Conservation (phyloP, 306 rosid genomes). For the Corylus avellana region DNA sequence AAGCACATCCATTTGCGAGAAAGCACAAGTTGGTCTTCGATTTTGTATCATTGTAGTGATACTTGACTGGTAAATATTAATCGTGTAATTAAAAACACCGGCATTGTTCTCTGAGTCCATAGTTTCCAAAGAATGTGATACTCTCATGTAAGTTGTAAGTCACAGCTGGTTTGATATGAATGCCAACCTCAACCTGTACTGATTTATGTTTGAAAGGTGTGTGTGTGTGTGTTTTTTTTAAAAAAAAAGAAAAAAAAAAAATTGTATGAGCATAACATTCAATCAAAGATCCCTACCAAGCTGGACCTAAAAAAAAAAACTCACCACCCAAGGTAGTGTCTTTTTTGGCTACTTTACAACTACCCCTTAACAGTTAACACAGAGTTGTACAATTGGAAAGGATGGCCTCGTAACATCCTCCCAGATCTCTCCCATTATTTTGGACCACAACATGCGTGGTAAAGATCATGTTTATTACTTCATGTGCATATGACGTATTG, state of each 20-base stretch:
- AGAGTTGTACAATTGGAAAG: too few species aligned
- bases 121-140: not conserved
- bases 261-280: too few species aligned
- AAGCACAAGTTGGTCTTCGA: not conserved
- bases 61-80: not conserved
- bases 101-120: not conserved
- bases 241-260: too few species aligned
- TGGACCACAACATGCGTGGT: not conserved
- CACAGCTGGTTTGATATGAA: not conserved
- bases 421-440: too few species aligned
- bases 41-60: not conserved
- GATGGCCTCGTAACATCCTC: too few species aligned
- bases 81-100: not conserved
- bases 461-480: not conserved
- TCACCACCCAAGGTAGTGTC: too few species aligned
- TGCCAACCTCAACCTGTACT: not conserved
- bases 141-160: not conserved
- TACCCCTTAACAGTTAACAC: too few species aligned
- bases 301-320: too few species aligned
- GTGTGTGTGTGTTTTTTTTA: too few species aligned
- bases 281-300: too few species aligned
- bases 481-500: not conserved
- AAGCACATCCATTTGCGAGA: conserved; percentile 23
- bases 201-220: not conserved
- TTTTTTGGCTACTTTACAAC: too few species aligned